Evolutionary conservation across 2,329 filamentous ascomycete species (phyloP).

Genomic region (Dothideomycetes sp.): DNA sequence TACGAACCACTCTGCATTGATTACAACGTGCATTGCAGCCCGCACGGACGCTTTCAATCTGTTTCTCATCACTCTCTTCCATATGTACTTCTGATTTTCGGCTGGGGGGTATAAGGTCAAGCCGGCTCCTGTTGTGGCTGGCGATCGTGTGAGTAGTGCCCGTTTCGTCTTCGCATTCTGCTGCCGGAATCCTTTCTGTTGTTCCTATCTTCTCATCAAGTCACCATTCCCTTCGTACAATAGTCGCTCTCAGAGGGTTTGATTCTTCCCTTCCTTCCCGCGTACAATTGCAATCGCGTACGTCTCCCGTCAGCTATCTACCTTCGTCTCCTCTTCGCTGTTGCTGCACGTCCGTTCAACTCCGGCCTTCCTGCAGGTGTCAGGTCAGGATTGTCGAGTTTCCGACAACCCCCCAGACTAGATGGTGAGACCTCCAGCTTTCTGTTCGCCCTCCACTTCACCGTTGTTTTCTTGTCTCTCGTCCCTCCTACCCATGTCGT

Average conservation of each 20-base stretch:
- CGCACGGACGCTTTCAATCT: conserved; percentile 12
- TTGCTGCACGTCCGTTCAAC: conserved; percentile 11
- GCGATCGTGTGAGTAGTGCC: conserved; percentile 14
- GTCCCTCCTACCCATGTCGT: too few relatives aligned
- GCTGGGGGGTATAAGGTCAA: conserved; percentile 14
- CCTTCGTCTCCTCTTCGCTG: background rate
- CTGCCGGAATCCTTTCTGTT: background rate
- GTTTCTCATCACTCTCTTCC: conserved; percentile 6
- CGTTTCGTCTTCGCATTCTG: conserved; percentile 10
- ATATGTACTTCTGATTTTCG: conserved; percentile 13
- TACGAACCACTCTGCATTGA: conserved; percentile 14
- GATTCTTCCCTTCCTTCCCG: background rate
- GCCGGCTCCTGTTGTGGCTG: conserved; percentile 14
- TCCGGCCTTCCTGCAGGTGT: conserved; percentile 13
- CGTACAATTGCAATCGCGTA: background rate
- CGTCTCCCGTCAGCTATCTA: too few relatives aligned
- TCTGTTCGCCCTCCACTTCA: conserved; percentile 9
- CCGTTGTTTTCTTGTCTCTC: conserved; percentile 7
- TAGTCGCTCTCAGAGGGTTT: background rate
- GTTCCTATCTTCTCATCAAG: conserved; percentile 8
- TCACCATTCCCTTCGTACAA: conserved; percentile 2
- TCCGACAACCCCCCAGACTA: background rate
- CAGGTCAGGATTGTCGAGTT: conserved; percentile 9
- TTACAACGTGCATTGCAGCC: conserved; percentile 12
- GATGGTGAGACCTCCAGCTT: background rate